Base-by-base conservation (phyloP, 1,284 basidiomycete genomes). In the Coriolopsis trogii region DNA sequence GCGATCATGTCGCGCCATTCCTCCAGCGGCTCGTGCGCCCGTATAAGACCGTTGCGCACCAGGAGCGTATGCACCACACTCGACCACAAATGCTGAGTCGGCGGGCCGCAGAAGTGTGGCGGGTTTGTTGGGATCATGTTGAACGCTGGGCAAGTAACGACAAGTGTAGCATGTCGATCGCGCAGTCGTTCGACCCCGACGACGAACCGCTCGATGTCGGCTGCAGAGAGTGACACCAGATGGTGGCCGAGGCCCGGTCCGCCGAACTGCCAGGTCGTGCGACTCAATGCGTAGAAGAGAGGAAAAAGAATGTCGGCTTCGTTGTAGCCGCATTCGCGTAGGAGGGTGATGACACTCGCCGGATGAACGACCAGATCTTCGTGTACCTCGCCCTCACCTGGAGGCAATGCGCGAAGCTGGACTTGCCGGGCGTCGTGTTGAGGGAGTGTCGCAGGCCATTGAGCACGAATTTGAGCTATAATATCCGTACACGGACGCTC, bases 361-460 rank as follows among this genome's bases (percentile, higher is more conserved):
- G 67, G 67, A 40, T 65, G 62, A 10, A 67, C 58, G 51, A 62
- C 56, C 31, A 57, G 40, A 54, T 65, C 60, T 21, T 64, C 62
- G n/a, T n/a, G n/a, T n/a, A n/a, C n/a, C n/a, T n/a, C n/a, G n/a
- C n/a, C n/a, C n/a, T n/a, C n/a, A n/a, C n/a, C n/a, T n/a, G n/a
- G n/a, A n/a, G n/a, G n/a, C n/a, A 58, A 53, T 0, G 53, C 58
- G 31, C 63, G 58, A 2, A 47, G 26, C 26, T 60, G 58, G 23
- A 58, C 53, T 23, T 51, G 51, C 41, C 65, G 65, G 9, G 58
- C 55, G 47, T 70, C 66, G 61, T 67, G 67, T 29, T 62, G 56
- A 0, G 46, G 51, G 20, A 69, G 66, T 4, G 59, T 61, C n/a
- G 55, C 51, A 1, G 67, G 67, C 68, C 68, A 70, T 44, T 69